Conservation (phyloP, 2,329 filamentous ascomycete genomes). For the Alternaria sp. region DNA sequence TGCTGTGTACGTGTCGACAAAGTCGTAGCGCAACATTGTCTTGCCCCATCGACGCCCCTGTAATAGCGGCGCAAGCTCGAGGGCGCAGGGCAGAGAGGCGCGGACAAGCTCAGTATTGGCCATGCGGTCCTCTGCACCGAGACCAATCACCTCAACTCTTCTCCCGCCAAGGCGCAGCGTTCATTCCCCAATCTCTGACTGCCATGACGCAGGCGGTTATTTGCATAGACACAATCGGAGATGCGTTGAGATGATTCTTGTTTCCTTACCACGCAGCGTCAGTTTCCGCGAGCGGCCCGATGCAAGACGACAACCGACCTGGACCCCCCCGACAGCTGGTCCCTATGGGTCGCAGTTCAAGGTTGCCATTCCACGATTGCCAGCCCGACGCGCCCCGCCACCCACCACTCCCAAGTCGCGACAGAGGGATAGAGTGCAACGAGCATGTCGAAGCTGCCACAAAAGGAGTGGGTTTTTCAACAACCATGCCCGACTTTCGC, state of each 20-base stretch:
- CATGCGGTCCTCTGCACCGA: slow-evolving; percentile 7
- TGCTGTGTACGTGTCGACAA: background rate
- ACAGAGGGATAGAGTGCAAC: slow-evolving; percentile 17
- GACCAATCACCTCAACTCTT: slow-evolving; percentile 9
- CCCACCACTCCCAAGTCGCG: slow-evolving; percentile 14
- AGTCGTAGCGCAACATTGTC: background rate
- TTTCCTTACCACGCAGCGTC: background rate
- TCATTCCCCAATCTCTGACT: background rate
- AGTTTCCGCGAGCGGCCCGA: slow-evolving; percentile 13
- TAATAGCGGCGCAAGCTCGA: background rate
- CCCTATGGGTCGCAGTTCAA: slow-evolving; percentile 12
- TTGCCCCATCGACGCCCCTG: background rate
- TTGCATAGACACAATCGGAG: background rate
- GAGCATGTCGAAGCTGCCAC: slow-evolving; percentile 27
- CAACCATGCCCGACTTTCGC: background rate
- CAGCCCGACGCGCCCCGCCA: slow-evolving; percentile 15
- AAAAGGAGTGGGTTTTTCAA: slow-evolving; percentile 24
- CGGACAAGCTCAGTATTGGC: slow-evolving; percentile 4
- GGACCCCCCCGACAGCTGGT: background rate
- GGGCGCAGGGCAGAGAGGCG: background rate
- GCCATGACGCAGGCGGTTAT: slow-evolving; percentile 12
- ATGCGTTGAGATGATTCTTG: slow-evolving; percentile 8
- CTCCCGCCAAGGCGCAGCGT: slow-evolving; percentile 6
- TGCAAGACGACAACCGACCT: slow-evolving; percentile 15
- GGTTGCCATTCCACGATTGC: slow-evolving; percentile 20